phyloP scores from a whole-genome alignment of 352 stramenopile species.

The Pythium insidiosum region DNA sequence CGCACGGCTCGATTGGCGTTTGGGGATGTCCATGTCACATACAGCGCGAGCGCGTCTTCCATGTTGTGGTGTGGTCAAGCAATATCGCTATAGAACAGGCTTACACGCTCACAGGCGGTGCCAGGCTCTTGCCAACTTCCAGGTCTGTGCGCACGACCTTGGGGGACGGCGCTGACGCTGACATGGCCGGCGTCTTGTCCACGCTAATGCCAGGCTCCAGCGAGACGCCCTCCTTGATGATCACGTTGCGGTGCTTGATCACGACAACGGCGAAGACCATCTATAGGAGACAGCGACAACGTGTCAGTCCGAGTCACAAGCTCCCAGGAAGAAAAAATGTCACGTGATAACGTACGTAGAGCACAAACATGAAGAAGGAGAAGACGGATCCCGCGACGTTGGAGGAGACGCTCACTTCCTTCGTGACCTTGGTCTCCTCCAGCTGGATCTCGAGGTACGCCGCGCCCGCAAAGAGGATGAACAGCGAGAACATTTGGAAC shows the following conservation, averaged over 20 bases:
- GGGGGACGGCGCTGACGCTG: slow-evolving; percentile 30
- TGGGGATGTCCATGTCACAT: no score
- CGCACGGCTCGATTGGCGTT: no score
- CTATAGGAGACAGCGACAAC: slow-evolving; percentile 17
- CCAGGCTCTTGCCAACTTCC: slow-evolving; percentile 44
- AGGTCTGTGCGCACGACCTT: slow-evolving; percentile 61
- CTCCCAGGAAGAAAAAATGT: neutral
- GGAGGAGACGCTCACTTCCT: slow-evolving; percentile 59
- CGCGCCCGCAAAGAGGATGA: slow-evolving; percentile 62
- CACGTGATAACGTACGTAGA: slow-evolving; percentile 57
- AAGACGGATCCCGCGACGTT: slow-evolving; percentile 74
- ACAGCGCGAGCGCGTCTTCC: no score
- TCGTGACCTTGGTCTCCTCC: slow-evolving; percentile 33
- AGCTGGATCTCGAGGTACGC: slow-evolving; percentile 67
- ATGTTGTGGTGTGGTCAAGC: no score
- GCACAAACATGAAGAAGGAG: slow-evolving; percentile 83
- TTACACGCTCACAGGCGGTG: slow-evolving; percentile 66
- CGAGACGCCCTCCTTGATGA: slow-evolving; percentile 66
- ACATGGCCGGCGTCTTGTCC: slow-evolving; percentile 41
- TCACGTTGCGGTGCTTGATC: slow-evolving; percentile 69
- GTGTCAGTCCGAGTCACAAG: neutral
- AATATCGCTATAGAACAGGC: no score
- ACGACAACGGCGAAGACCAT: slow-evolving; percentile 54
- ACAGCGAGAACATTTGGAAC: slow-evolving; percentile 82
- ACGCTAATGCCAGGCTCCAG: slow-evolving; percentile 32